Base-by-base conservation (phyloP, 192 early-diverging fungal species). In the Coemansia sp. region DNA sequence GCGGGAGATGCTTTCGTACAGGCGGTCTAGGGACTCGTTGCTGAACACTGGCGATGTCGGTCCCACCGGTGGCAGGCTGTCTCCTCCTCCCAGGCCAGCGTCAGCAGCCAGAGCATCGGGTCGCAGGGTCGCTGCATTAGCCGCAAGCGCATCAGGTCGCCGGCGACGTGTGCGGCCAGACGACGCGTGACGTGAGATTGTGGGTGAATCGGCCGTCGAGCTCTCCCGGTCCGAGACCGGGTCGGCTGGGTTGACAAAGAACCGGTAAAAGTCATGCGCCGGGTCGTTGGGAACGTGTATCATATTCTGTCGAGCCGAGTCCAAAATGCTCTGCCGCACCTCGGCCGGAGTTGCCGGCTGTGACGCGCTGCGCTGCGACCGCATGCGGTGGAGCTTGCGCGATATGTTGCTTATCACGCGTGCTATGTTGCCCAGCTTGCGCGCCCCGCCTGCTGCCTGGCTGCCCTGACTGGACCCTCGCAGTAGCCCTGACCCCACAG, bases 261-360 rank as follows among this genome's bases (percentile, higher is more conserved):
- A 84, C 5, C 71, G 81, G 64, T 79, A 84, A 51, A 76, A 73
- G 42, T 74, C 74, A 52, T 76, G 69, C 0, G 66, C 76, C 7
- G 62, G 54, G 8, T 62, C 73, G 43, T 49, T 66, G 24, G 76
- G 81, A 15, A 71, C 47, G 3, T 67, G 34, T 22, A 76, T 31
- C 74, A 78, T 75, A 65, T 79, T 76, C 11, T 72, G 76, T 10
- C 71, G 67, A 5, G 71, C 73, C 18, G 81, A 78, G 29, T 75
- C 74, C 7, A 76, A 36, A 24, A 84, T 78, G 60, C 81, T 78
- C 33, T 64, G 76, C 12, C 71, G 73, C 57, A 79, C 70, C 61
- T 84, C 81, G 5, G 74, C 74, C 1, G 73, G 73, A 38, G 81
- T 84, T 13, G 81, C 81, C 8, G 81, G 81, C 74, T 84, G 81